These are phyloP conservation scores for Centrapalus pauciflorus DNA, from an alignment of 129 eudicot species.

Conservation along the genomic window DNA sequence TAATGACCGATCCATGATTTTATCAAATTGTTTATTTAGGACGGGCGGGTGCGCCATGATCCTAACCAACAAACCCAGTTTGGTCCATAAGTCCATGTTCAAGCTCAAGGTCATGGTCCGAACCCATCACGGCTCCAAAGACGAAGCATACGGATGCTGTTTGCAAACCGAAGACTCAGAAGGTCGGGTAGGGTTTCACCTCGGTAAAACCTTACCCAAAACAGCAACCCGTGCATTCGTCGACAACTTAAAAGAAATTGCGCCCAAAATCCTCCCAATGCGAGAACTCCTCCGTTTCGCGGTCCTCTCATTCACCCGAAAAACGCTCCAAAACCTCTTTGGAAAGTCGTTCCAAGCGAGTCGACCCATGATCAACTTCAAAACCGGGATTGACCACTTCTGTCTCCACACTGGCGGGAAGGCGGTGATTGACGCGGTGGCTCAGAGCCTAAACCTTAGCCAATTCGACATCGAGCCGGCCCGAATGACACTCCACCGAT, in stretches of 20 bases:
- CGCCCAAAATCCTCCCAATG: slow-evolving; percentile 68
- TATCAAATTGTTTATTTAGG: slow-evolving; percentile 74
- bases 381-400: slow-evolving; percentile 81
- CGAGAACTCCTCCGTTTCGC: slow-evolving; percentile 60
- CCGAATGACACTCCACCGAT: slow-evolving; percentile 90
- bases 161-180: slow-evolving; percentile 57
- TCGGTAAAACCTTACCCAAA: slow-evolving; percentile 72
- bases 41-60: slow-evolving; percentile 79
- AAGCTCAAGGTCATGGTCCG: slow-evolving; percentile 63
- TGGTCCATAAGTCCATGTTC: slow-evolving; percentile 47
- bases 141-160: slow-evolving; percentile 70
- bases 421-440: slow-evolving; percentile 88
- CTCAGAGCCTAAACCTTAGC: slow-evolving; percentile 45
- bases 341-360: slow-evolving; percentile 28
- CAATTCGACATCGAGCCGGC: slow-evolving; percentile 84
- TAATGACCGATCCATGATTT: slow-evolving; percentile 77
- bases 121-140: slow-evolving; percentile 81
- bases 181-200: slow-evolving; percentile 57
- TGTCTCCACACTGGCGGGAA: slow-evolving; percentile 95
- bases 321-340: slow-evolving; percentile 10
- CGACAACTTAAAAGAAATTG: slow-evolving; percentile 60
- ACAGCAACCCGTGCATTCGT: slow-evolving; percentile 79
- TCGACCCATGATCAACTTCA: slow-evolving; percentile 62
- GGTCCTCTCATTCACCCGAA: slow-evolving; percentile 15
- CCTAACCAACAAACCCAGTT: slow-evolving; percentile 53